Conservation (phyloP, 768 basidiomycete genomes). For the Xerocomellus chrysenteron region DNA sequence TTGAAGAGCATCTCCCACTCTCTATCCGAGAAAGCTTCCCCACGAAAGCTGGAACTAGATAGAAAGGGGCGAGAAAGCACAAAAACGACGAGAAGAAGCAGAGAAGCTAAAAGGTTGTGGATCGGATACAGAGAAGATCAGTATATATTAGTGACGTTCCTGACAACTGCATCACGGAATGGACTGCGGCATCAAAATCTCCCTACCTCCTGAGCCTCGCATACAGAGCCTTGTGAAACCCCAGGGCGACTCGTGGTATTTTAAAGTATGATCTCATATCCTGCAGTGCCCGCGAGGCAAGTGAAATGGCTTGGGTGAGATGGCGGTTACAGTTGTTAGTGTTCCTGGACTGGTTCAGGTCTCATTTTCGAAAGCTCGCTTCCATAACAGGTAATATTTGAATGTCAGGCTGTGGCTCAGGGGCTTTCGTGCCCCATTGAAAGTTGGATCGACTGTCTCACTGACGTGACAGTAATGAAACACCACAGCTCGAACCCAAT, state of each 20-base stretch:
- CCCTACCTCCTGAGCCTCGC: background rate
- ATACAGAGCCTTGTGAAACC: constrained; percentile 11
- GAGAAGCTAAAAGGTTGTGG: background rate
- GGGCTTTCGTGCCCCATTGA: no score
- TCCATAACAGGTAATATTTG: no score
- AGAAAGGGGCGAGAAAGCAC: background rate
- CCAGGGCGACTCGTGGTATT: background rate
- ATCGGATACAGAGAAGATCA: background rate
- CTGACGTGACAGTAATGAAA: no score
- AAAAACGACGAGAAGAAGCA: background rate
- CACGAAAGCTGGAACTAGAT: background rate
- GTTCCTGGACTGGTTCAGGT: no score
- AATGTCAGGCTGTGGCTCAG: no score
- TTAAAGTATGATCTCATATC: background rate
- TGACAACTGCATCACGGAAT: constrained; percentile 23
- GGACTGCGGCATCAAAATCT: no score
- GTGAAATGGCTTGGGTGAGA: background rate
- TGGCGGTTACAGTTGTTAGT: background rate
- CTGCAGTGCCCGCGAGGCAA: constrained; percentile 1
- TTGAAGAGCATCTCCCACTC: constrained; percentile 23
- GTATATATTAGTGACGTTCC: constrained; percentile 12
- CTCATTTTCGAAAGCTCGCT: no score
- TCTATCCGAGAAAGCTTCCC: background rate
- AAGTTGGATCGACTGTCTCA: no score
- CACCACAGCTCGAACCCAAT: no score